Evolutionary conservation across 805 yeast species (phyloP).

Genomic region (Wickerhamomyces bisporus): DNA sequence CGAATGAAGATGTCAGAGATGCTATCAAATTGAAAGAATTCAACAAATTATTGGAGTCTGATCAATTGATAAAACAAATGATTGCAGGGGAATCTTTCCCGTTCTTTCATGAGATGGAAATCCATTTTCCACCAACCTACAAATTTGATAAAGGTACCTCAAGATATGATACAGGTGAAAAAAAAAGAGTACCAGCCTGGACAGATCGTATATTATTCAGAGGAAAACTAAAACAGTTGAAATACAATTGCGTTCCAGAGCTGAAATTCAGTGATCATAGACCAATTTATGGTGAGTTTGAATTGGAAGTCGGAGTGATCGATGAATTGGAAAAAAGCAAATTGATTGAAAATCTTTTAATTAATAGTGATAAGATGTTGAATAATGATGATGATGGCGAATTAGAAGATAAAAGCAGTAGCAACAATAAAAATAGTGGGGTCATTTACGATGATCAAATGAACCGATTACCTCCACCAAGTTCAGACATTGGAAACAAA

Average conservation of each 20-base stretch:
- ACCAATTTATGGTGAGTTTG: conserved; percentile 76
- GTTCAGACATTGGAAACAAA: conserved; percentile 60
- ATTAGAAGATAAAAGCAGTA: background rate
- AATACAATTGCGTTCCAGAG: conserved; percentile 53
- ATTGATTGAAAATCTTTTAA: conserved; percentile 53
- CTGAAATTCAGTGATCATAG: conserved; percentile 81
- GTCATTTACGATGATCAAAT: background rate
- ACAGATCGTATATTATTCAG: conserved; percentile 82
- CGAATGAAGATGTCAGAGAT: conserved; percentile 64
- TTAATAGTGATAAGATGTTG: conserved; percentile 34
- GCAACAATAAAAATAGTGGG: background rate
- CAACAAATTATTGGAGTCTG: conserved; percentile 54
- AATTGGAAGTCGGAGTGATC: conserved; percentile 57
- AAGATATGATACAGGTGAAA: conserved; percentile 83
- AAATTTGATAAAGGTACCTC: conserved; percentile 87
- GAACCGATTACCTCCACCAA: conserved; percentile 77
- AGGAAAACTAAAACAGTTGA: conserved; percentile 51
- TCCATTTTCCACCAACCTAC: conserved; percentile 85
- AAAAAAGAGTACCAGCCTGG: conserved; percentile 95
- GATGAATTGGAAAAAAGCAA: conserved; percentile 49
- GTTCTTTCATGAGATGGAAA: conserved; percentile 74
- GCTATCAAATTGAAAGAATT: conserved; percentile 45
- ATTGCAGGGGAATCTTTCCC: conserved; percentile 73
- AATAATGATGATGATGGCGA: conserved; percentile 40
- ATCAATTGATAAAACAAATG: conserved; percentile 78